A percentile compares a stretch with the other conserved stretches of the same genome.
These are phyloP conservation scores for Candolleomyces eurysporus DNA, from an alignment of 768 basidiomycete genomes.

Conservation along the genomic window DNA sequence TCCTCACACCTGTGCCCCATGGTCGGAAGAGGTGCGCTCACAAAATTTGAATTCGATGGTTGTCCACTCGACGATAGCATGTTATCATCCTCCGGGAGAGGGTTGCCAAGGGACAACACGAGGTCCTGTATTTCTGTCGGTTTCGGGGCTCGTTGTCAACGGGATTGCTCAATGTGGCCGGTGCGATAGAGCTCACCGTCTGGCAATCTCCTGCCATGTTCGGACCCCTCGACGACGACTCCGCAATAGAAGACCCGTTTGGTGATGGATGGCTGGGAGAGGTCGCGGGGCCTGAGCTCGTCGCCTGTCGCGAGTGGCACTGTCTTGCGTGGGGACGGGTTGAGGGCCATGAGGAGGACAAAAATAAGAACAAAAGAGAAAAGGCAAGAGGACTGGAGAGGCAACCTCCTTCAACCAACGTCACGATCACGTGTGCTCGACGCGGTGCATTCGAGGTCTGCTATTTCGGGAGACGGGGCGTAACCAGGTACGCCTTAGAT, in stretches of 20 bases:
- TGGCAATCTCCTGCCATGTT: conserved; percentile 63
- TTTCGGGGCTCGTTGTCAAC: background rate
- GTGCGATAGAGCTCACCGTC: conserved; percentile 45
- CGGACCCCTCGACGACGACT: conserved; percentile 84
- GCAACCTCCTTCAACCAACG: conserved; percentile 8
- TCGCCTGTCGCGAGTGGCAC: conserved; percentile 73
- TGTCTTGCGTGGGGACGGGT: conserved; percentile 68
- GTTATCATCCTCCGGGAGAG: conserved; percentile 49
- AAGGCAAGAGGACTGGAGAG: conserved; percentile 11
- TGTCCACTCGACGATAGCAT: conserved; percentile 44
- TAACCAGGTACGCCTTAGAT: background rate
- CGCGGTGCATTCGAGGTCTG: background rate
- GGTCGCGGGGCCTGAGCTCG: conserved; percentile 46
- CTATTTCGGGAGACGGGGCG: background rate
- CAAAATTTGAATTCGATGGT: conserved; percentile 31
- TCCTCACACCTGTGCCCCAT: too few species aligned
- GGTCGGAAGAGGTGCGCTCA: conserved; percentile 29
- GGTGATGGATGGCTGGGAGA: conserved; percentile 46
- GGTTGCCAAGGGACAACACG: conserved; percentile 72
- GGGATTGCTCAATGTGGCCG: background rate
- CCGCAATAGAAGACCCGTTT: conserved; percentile 87
- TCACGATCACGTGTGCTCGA: conserved; percentile 8
- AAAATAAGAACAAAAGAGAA: conserved; percentile 7
- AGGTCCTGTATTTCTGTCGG: conserved; percentile 72
- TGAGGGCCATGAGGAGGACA: conserved; percentile 54